Percentiles rank a stretch among this genome's conserved stretches.
phyloP scores from a whole-genome alignment of 2,329 filamentous ascomycete species.

The Kalmusia sp. region DNA sequence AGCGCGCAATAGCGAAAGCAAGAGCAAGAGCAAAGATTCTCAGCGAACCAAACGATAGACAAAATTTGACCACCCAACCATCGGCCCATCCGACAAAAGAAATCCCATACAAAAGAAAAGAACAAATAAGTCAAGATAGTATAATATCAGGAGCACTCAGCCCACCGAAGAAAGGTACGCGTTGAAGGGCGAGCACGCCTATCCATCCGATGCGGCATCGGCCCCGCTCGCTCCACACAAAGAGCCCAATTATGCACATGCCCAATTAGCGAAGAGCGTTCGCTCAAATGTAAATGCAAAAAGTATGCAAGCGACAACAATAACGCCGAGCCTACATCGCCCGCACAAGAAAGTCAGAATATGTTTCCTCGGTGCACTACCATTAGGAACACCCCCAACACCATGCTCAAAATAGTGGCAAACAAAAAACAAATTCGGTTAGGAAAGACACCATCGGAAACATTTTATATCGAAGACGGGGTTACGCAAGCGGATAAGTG shows the following conservation, averaged over 20 bases:
- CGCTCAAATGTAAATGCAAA: slow-evolving; percentile 4
- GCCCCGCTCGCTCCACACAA: neutral
- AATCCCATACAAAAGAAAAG: neutral
- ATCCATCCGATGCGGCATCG: neutral
- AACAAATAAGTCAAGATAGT: neutral
- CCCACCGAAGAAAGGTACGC: neutral
- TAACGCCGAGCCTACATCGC: neutral
- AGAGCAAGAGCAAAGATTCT: neutral
- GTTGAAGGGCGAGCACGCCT: too few relatives aligned
- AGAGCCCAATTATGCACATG: neutral
- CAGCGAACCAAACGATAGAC: neutral
- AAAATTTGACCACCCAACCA: neutral
- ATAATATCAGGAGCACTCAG: too few relatives aligned
- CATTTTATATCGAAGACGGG: slow-evolving; percentile 14
- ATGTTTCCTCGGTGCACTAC: slow-evolving; percentile 43
- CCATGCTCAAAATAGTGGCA: slow-evolving; percentile 33
- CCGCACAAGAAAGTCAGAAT: slow-evolving; percentile 2
- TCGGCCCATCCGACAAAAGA: neutral
- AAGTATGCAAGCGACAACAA: too few relatives aligned
- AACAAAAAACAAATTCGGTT: slow-evolving; percentile 12
- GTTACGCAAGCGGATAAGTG: neutral
- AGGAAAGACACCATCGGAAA: neutral
- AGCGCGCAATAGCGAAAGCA: neutral
- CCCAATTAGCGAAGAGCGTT: neutral
- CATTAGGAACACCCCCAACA: slow-evolving; percentile 45